Base-by-base conservation (phyloP, 164 flowering plant genomes). In the Chimonanthus praecox region DNA sequence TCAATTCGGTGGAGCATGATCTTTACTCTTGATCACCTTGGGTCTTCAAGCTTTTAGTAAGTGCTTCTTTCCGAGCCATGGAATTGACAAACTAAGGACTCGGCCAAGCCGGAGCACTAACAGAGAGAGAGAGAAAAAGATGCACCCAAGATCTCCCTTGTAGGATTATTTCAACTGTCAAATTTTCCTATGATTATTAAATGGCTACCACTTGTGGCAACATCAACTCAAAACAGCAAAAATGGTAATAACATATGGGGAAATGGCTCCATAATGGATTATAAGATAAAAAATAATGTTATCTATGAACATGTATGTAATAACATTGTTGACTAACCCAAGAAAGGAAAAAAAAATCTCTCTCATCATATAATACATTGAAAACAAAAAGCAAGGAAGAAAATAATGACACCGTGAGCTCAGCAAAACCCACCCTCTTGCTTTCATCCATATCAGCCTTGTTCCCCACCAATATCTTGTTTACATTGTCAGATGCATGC, bases 371-470 rank as follows among this genome's bases (percentile, higher is more conserved):
- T 13, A n/a, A 13, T 54, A 54, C 60, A 54, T 13, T 16, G 33
- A 54, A 16, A 54, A 16, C 15, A 54, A 54, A 54, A 54, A n/a
- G 5, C 5, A 16, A 45, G 9, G 16, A 46, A 13, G 11, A 44
- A 63, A 21, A 20, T 7, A 18, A 4, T n/a, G 10, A 8, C 58
- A 49, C 46, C 47, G 7, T 58, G 61, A 63, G 66, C 66, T 13
- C 66, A 63, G 10, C n/a, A 43, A 61, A 50, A 64, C 60, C 75
- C 72, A 93, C 97, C 89, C 97, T 82, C 85, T 91, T 89, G 85
- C 97, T 90, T 83, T 90, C 96, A 78, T 92, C 97, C 97, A 92
- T 90, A 73, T 92, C 97, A 71, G 98, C 96, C 88, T 91, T 92
- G 87, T 92, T 92, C 21, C 96, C 97, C 75, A 91, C 93, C 74